These are phyloP conservation scores for Musa balbisiana DNA, from an alignment of 202 grass and related monocot species.

Conservation along the genomic window DNA sequence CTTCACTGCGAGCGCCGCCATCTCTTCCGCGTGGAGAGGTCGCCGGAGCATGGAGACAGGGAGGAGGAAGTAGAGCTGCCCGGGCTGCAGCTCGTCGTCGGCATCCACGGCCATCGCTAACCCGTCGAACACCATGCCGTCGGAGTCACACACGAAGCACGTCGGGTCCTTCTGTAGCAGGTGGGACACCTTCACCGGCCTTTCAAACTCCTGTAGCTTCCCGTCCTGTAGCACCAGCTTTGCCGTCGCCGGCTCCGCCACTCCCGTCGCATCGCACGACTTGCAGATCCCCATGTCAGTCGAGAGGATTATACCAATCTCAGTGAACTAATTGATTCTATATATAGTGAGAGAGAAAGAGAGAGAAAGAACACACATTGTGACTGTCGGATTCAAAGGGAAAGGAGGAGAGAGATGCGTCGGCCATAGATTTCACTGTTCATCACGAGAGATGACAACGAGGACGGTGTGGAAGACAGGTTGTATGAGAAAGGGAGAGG, in stretches of 20 bases:
- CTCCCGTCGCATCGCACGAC: background rate
- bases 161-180: background rate
- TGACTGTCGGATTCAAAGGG: background rate
- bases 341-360: background rate
- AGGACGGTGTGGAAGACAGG: background rate
- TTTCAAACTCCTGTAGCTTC: background rate
- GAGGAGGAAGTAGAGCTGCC: conserved; percentile 5
- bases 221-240: conserved; percentile 10
- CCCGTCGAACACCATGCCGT: conserved; percentile 5
- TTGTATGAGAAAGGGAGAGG: background rate
- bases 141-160: conserved; percentile 9
- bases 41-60: conserved; percentile 5
- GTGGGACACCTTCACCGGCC: conserved; percentile 3
- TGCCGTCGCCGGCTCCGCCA: background rate
- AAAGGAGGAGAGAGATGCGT: background rate
- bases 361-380: background rate
- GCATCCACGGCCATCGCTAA: background rate
- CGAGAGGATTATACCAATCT: too few relatives aligned
- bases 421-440: background rate
- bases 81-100: conserved; percentile 4
- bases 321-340: background rate
- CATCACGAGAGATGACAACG: background rate
- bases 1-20: conserved; percentile 5
- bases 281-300: conserved; percentile 1
- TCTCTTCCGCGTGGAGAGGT: conserved; percentile 9